Conservation (phyloP, 257 asterid species). For the Solanum phureja region DNA sequence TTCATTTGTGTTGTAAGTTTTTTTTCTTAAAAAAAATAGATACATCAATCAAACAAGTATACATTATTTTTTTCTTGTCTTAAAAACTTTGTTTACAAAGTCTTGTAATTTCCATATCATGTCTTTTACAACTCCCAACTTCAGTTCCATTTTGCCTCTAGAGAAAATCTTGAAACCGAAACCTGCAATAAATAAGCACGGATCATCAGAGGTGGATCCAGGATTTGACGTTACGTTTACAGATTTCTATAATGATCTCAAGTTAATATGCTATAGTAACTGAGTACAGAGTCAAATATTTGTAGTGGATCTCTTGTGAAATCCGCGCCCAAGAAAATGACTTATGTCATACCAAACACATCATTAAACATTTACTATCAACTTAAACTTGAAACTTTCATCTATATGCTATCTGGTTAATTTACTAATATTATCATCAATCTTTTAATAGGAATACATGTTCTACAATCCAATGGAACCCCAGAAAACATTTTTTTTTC, state of each 20-base stretch:
- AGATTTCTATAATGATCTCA: neutral
- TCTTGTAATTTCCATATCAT: neutral
- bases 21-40: neutral
- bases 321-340: neutral
- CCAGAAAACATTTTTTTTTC: neutral
- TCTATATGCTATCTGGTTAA: neutral
- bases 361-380: neutral
- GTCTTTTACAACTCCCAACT: neutral
- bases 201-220: neutral
- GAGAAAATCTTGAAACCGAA: neutral
- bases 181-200: neutral
- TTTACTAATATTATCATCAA: neutral
- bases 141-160: neutral
- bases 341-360: neutral
- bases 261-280: neutral
- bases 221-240: neutral
- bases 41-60: neutral
- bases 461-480: neutral
- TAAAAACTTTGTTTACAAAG: neutral
- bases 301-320: neutral
- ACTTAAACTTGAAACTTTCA: neutral
- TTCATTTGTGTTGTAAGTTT: neutral
- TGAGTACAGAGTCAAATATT: neutral
- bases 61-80: neutral
- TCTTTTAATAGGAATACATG: neutral